These are phyloP conservation scores for Psilocybe subaeruginosa DNA, from an alignment of 768 basidiomycete species.

Conservation along the genomic window DNA sequence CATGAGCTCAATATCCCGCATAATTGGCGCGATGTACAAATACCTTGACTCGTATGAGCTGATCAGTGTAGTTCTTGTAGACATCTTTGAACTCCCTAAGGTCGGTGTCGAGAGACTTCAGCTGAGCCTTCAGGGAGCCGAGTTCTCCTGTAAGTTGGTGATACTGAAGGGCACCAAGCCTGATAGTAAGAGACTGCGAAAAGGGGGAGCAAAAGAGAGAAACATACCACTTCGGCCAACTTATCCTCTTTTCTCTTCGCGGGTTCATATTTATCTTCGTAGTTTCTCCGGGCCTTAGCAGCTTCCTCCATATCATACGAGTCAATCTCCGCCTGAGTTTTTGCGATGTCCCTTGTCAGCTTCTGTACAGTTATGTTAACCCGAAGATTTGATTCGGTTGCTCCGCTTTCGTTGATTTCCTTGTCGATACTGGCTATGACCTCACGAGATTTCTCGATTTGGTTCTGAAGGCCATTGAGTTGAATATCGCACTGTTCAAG, in stretches of 20 bases:
- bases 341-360: slow-evolving; percentile 65
- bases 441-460: slow-evolving; percentile 42
- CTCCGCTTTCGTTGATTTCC: slow-evolving; percentile 78
- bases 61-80: slow-evolving; percentile 84
- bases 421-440: slow-evolving; percentile 65
- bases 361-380: slow-evolving; percentile 84
- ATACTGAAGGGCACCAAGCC: slow-evolving; percentile 47
- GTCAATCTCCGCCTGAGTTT: slow-evolving; percentile 72
- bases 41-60: slow-evolving; percentile 95
- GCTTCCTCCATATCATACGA: slow-evolving; percentile 84
- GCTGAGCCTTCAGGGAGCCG: slow-evolving; percentile 67
- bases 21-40: not conserved
- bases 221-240: slow-evolving; percentile 66
- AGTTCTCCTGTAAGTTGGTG: slow-evolving; percentile 86
- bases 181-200: not conserved
- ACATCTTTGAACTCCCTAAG: slow-evolving; percentile 86
- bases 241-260: slow-evolving; percentile 76
- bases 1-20: not conserved
- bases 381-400: slow-evolving; percentile 68
- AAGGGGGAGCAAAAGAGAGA: slow-evolving; percentile 5
- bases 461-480: slow-evolving; percentile 35
- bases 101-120: slow-evolving; percentile 69
- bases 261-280: slow-evolving; percentile 75
- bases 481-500: slow-evolving; percentile 48
- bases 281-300: slow-evolving; percentile 80